Evolutionary conservation across 2,329 filamentous ascomycete genomes (phyloP), one percentile per base, ranked within the genome.

Genomic region (Xylaria sp.): DNA sequence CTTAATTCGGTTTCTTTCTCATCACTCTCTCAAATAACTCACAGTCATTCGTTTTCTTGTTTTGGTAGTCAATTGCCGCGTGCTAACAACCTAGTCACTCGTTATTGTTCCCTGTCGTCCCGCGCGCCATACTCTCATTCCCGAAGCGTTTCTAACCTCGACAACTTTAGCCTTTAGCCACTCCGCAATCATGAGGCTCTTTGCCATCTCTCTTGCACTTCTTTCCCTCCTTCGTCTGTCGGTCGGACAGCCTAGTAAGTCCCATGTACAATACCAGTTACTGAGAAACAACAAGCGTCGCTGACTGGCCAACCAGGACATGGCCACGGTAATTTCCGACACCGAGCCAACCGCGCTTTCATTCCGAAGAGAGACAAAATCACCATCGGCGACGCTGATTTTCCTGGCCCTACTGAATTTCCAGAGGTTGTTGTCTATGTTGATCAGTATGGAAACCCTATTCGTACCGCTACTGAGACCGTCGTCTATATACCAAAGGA

Each of bases 401-500:
- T 81, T 53, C 77, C 79, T 50, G 75, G 74, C 36, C 76, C 81
- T 13, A 83, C 81, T 44, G 79, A 83, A 44, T 71, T 81, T 10
- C 80, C 82, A 5, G 79, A 85, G 65, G 80, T 85, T 56, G 82
- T 89, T 31, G 83, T 91, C 72, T 90, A 86, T 77, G 86, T 90
- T 51, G 83, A 92, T 73, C 78, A 85, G 69, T 76, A 84, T 64
- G 87, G 87, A 62, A 80, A 83, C n/a, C 80, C 83, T 2, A 70
- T 88, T 67, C 81, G 80, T 45, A 85, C 81, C 7, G 73, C 75
- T 20, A 82, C 77, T 13, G 78, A 81, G 56, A 75, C 74, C n/a
- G 75, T 82, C 51, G 68, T 75, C 55, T 74, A 75, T 59, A 65
- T 74, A 44, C 71, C 73, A 33, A 60, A 66, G 50, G 57, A 68